Conservation (phyloP, 805 yeast species). For the Candida orba region DNA sequence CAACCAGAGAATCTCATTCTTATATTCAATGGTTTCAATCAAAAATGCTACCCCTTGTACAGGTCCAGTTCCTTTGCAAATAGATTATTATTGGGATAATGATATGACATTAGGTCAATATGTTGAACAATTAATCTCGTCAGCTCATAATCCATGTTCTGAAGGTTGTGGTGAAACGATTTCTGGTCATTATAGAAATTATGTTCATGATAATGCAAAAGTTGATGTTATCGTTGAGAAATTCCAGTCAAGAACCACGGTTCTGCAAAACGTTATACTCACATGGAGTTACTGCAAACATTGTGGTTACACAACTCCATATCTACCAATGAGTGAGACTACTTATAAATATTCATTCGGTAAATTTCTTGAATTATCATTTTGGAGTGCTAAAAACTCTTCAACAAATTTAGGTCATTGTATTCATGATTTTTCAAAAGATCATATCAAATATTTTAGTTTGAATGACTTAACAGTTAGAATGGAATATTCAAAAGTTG, state of each 20-base stretch:
- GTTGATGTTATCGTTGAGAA: slow-evolving; percentile 70
- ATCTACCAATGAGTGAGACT: slow-evolving; percentile 72
- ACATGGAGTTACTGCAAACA: slow-evolving; percentile 89
- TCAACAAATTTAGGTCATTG: slow-evolving; percentile 61
- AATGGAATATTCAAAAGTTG: slow-evolving; percentile 70
- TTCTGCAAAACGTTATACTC: slow-evolving; percentile 58
- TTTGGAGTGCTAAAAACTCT: slow-evolving; percentile 58
- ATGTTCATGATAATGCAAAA: slow-evolving; percentile 83
- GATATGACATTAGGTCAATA: slow-evolving; percentile 88
- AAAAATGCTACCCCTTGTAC: slow-evolving; percentile 86
- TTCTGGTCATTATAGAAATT: slow-evolving; percentile 73
- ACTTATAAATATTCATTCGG: slow-evolving; percentile 93
- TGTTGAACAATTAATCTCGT: slow-evolving; percentile 68
- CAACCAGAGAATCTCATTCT: slow-evolving; percentile 73
- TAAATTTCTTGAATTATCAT: slow-evolving; percentile 78
- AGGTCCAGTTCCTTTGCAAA: slow-evolving; percentile 80
- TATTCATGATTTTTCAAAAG: slow-evolving; percentile 71
- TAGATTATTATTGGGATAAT: slow-evolving; percentile 85
- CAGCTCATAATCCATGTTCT: slow-evolving; percentile 60
- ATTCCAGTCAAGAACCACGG: slow-evolving; percentile 48
- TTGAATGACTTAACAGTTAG: slow-evolving; percentile 70
- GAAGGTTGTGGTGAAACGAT: slow-evolving; percentile 75
- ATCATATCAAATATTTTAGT: slow-evolving; percentile 80
- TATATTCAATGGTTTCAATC: slow-evolving; percentile 76
- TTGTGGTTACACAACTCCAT: slow-evolving; percentile 71